Evolutionary conservation across 345 rosid species (phyloP).

Genomic region (Arabis alpina): DNA sequence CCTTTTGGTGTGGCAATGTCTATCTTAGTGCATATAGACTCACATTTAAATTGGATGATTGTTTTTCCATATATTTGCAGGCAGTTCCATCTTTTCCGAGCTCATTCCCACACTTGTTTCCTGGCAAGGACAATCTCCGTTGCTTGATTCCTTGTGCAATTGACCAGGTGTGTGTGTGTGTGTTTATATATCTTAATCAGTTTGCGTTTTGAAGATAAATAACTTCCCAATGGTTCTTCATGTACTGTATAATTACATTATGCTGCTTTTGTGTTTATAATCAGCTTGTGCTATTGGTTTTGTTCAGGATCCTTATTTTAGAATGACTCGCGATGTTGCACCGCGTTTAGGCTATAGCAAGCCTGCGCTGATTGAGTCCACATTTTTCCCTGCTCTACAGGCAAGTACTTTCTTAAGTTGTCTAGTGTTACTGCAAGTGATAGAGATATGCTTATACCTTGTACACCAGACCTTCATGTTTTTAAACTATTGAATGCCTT

Average conservation of each 20-base stretch:
- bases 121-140: slow-evolving; percentile 70
- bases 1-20: neutral
- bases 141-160: slow-evolving; percentile 97
- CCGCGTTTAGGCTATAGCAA: slow-evolving; percentile 92
- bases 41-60: slow-evolving; percentile 3
- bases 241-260: neutral
- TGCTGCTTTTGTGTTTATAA: slow-evolving; percentile 9
- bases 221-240: neutral
- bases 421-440: neutral
- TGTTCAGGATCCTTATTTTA: slow-evolving; percentile 93
- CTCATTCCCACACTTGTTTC: slow-evolving; percentile 86
- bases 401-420: slow-evolving; percentile 41
- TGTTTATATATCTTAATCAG: neutral
- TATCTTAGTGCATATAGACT: slow-evolving; percentile 7
- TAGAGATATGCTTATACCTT: slow-evolving; percentile 18
- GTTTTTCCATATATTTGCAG: slow-evolving; percentile 46
- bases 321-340: slow-evolving; percentile 98
- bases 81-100: slow-evolving; percentile 96
- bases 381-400: slow-evolving; percentile 86
- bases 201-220: slow-evolving; percentile 8
- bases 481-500: slow-evolving; percentile 12
- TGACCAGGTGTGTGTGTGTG: slow-evolving; percentile 90
- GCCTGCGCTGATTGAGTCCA: slow-evolving; percentile 86
- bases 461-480: neutral
- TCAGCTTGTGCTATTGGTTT: slow-evolving; percentile 16